These are phyloP conservation scores for Leccinum variicolor DNA, from an alignment of 768 basidiomycete species.

Conservation along the genomic window DNA sequence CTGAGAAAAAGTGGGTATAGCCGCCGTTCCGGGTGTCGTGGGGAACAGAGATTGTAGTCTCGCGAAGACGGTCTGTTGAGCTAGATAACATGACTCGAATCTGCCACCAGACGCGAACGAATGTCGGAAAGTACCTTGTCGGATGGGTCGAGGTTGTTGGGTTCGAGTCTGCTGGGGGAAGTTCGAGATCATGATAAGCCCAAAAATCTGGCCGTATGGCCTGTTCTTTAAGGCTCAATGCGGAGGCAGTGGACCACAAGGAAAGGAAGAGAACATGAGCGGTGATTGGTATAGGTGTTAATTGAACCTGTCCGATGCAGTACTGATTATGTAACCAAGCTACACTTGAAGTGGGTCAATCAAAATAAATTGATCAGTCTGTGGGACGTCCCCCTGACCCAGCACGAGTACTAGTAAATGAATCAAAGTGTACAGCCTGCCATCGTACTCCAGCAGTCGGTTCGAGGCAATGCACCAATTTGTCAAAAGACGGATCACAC, in stretches of 20 bases:
- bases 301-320: conserved; percentile 22
- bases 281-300: conserved; percentile 12
- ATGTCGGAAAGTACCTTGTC: conserved; percentile 16
- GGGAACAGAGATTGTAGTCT: conserved; percentile 55
- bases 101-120: conserved; percentile 3
- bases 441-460: neutral
- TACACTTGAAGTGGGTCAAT: conserved; percentile 11
- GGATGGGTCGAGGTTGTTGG: conserved; percentile 14
- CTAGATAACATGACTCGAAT: conserved; percentile 15
- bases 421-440: conserved; percentile 9
- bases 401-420: neutral
- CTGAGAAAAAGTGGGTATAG: conserved; percentile 18
- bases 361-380: neutral
- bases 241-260: conserved; percentile 22
- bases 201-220: conserved; percentile 19
- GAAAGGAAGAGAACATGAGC: conserved; percentile 21
- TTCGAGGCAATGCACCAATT: conserved; percentile 4
- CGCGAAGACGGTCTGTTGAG: conserved; percentile 42
- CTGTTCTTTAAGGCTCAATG: conserved; percentile 27
- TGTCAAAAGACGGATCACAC: neutral
- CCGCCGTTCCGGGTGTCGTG: conserved; percentile 25
- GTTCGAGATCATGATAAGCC: conserved; percentile 23
- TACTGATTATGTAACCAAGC: conserved; percentile 21
- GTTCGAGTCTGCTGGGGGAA: conserved; percentile 19
- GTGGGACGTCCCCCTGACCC: conserved; percentile 23